These are phyloP conservation scores for Metschnikowia hibisci DNA, from an alignment of 805 yeast species.

Conservation along the genomic window DNA sequence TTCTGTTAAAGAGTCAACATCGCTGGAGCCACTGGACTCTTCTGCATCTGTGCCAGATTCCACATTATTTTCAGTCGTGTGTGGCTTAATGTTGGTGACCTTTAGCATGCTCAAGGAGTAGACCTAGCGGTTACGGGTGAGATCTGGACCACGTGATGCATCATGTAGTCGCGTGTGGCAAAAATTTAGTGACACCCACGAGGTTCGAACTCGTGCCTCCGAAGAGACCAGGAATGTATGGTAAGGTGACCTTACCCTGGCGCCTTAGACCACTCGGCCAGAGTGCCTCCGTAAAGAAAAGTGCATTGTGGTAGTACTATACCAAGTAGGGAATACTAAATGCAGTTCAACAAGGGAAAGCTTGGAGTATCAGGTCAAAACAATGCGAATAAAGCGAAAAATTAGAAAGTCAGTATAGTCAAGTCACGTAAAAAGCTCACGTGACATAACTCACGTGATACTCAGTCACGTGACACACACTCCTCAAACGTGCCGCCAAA, in stretches of 20 bases:
- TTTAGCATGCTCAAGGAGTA: not conserved
- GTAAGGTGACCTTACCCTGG: conserved; percentile 26
- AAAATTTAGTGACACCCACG: conserved; percentile 22
- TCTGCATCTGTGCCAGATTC: conserved; percentile 1
- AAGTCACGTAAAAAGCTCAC: too few relatives aligned
- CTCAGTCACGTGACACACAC: not conserved
- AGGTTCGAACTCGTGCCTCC: conserved; percentile 26
- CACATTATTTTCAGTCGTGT: not conserved
- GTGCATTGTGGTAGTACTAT: too few relatives aligned
- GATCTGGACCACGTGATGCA: not conserved
- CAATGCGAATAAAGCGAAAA: too few relatives aligned
- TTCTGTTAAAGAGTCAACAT: conserved; percentile 34
- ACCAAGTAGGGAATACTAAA: too few relatives aligned
- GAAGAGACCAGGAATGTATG: conserved; percentile 25
- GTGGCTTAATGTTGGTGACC: not conserved
- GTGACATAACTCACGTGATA: too few relatives aligned
- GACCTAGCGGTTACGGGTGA: not conserved
- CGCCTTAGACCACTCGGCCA: conserved; percentile 25
- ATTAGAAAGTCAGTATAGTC: too few relatives aligned
- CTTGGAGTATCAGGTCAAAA: too few relatives aligned
- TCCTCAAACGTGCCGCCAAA: not conserved
- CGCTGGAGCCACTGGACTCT: conserved; percentile 14
- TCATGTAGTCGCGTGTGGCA: not conserved
- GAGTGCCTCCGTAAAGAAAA: conserved; percentile 15
- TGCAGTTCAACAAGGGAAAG: too few relatives aligned